These are phyloP conservation scores for Mucor mucedo DNA, from an alignment of 371 early-diverging fungal genomes.

Conservation along the genomic window DNA sequence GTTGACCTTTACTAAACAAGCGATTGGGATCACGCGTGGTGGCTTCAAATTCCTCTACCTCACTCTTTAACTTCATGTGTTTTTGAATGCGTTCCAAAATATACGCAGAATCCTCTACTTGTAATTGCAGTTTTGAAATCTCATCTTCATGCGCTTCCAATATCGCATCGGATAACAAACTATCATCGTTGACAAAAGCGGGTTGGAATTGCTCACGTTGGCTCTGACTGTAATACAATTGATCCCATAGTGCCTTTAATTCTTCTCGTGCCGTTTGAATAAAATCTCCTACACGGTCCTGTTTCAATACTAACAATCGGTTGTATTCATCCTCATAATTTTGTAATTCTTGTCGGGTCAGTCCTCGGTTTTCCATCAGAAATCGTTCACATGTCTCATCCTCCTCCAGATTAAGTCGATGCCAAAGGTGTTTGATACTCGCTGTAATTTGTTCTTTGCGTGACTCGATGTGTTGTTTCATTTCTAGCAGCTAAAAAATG, in stretches of 20 bases:
- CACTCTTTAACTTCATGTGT: slow-evolving; percentile 46
- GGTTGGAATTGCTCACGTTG: slow-evolving; percentile 37
- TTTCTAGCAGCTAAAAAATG: slow-evolving; percentile 32
- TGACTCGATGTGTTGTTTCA: slow-evolving; percentile 39
- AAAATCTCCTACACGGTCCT: slow-evolving; percentile 49
- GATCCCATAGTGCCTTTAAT: slow-evolving; percentile 41
- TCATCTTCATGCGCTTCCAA: slow-evolving; percentile 46
- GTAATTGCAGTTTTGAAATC: slow-evolving; percentile 35
- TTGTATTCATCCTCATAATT: slow-evolving; percentile 43
- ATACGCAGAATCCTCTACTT: slow-evolving; percentile 44
- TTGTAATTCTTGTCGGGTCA: slow-evolving; percentile 34
- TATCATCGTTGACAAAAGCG: slow-evolving; percentile 28
- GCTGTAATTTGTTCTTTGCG: slow-evolving; percentile 41
- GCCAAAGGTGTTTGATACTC: slow-evolving; percentile 44
- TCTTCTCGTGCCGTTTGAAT: slow-evolving; percentile 43
- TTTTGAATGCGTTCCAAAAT: slow-evolving; percentile 47
- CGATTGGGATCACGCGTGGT: slow-evolving; percentile 50
- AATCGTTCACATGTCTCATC: slow-evolving; percentile 30
- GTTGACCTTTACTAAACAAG: slow-evolving; percentile 49
- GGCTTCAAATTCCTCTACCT: slow-evolving; percentile 50
- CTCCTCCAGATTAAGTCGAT: slow-evolving; percentile 33
- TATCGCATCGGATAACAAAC: slow-evolving; percentile 17
- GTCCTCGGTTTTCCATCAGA: slow-evolving; percentile 30
- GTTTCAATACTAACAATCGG: slow-evolving; percentile 33
- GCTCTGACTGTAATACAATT: slow-evolving; percentile 41